Evolutionary conservation across 768 basidiomycete genomes (phyloP).

Genomic region (Saitozyma podzolica): DNA sequence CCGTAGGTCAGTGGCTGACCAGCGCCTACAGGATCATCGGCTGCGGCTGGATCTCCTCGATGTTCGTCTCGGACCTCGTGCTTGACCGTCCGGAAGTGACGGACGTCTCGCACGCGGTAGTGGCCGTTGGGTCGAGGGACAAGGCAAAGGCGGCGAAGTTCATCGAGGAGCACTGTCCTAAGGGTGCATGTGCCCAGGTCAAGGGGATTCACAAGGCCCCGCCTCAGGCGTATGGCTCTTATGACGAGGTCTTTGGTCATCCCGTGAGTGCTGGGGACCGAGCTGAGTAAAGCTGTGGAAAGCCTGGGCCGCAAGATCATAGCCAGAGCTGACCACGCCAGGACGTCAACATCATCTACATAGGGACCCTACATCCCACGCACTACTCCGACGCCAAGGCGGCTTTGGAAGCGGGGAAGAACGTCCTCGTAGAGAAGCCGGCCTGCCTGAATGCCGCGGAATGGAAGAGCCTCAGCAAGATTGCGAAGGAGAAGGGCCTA

Average conservation of each 20-base stretch:
- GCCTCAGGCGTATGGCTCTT: slow-evolving; percentile 37
- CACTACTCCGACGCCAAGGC: slow-evolving; percentile 47
- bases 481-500: slow-evolving; percentile 47
- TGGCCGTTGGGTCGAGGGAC: slow-evolving; percentile 42
- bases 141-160: slow-evolving; percentile 40
- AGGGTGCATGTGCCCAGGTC: slow-evolving; percentile 37
- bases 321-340: neutral
- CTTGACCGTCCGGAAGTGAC: slow-evolving; percentile 21
- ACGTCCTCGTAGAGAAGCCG: slow-evolving; percentile 51
- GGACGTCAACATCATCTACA: slow-evolving; percentile 51
- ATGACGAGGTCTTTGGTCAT: slow-evolving; percentile 38
- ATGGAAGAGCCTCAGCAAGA: slow-evolving; percentile 34
- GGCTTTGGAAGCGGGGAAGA: slow-evolving; percentile 48
- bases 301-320: too few species aligned
- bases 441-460: slow-evolving; percentile 50
- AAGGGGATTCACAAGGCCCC: slow-evolving; percentile 26
- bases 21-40: too few species aligned
- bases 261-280: neutral
- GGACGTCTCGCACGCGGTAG: slow-evolving; percentile 47
- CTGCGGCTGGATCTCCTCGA: slow-evolving; percentile 36
- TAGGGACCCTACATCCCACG: slow-evolving; percentile 48
- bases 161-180: slow-evolving; percentile 32
- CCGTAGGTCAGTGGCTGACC: too few species aligned
- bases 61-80: slow-evolving; percentile 40
- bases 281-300: neutral